phyloP scores from a whole-genome alignment of 768 basidiomycete genomes.

The Chiua virens region DNA sequence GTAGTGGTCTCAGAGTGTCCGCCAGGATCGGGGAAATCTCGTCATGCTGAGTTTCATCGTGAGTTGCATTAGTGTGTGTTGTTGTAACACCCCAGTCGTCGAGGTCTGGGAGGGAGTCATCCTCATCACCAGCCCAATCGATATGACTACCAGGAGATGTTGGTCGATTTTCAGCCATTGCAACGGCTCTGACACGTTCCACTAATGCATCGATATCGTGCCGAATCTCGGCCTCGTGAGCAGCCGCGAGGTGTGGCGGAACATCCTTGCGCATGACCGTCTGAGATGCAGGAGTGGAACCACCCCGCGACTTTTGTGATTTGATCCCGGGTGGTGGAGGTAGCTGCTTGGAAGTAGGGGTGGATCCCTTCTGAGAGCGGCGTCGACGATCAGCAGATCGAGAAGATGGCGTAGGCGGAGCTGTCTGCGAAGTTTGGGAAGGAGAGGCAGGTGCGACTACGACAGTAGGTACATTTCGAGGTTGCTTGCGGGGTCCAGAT shows the following conservation, averaged over 20 bases:
- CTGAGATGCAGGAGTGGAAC: slow-evolving; percentile 23
- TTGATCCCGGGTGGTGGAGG: slow-evolving; percentile 20
- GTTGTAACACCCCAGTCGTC: slow-evolving; percentile 81
- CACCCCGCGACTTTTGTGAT: slow-evolving; percentile 36
- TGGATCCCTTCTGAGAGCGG: slow-evolving; percentile 39
- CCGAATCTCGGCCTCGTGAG: slow-evolving; percentile 47
- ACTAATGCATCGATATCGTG: slow-evolving; percentile 75
- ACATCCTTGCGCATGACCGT: slow-evolving; percentile 48
- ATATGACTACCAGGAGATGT: slow-evolving; percentile 76
- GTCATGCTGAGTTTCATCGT: slow-evolving; percentile 33
- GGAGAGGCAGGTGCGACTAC: slow-evolving; percentile 24
- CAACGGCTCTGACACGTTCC: slow-evolving; percentile 71
- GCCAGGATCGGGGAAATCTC: slow-evolving; percentile 69
- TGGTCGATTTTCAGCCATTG: slow-evolving; percentile 67
- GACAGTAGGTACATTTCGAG: slow-evolving; percentile 21
- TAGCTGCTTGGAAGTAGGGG: slow-evolving; percentile 15
- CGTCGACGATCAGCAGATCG: slow-evolving; percentile 49
- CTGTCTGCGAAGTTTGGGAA: slow-evolving; percentile 18
- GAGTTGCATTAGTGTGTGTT: slow-evolving; percentile 28
- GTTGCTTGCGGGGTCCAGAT: slow-evolving; percentile 19
- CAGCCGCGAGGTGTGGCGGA: slow-evolving; percentile 53
- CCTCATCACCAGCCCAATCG: slow-evolving; percentile 89
- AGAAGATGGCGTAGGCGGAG: slow-evolving; percentile 36
- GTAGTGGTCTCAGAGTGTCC: slow-evolving; percentile 59
- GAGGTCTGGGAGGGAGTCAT: slow-evolving; percentile 75